Conservation (phyloP, 1,139 yeast species). For the Petasospora fabianii region DNA sequence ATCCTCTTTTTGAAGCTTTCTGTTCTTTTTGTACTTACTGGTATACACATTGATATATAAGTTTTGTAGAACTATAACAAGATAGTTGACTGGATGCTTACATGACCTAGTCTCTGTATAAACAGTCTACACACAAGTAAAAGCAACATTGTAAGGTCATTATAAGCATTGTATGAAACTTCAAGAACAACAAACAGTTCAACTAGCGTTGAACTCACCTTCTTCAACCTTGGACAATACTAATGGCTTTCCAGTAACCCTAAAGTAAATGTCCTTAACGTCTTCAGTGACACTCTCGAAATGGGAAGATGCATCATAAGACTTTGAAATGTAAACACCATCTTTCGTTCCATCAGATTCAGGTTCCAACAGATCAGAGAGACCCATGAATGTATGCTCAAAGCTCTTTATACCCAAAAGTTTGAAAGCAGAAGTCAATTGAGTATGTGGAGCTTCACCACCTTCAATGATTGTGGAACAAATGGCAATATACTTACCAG, state of each 20-base stretch:
- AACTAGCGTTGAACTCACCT: slow-evolving; percentile 26
- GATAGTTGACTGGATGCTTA: no score
- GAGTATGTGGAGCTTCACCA: slow-evolving; percentile 90
- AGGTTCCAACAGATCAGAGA: slow-evolving; percentile 91
- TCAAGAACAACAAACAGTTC: no score
- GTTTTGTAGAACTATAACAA: no score
- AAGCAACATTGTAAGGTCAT: no score
- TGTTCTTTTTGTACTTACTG: no score
- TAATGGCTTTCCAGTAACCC: slow-evolving; percentile 90
- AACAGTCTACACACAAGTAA: no score
- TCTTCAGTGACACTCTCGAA: slow-evolving; percentile 96
- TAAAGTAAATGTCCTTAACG: slow-evolving; percentile 86
- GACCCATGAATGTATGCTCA: slow-evolving; percentile 74
- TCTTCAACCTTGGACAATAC: slow-evolving; percentile 43
- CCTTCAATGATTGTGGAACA: slow-evolving; percentile 95
- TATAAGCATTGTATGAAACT: no score
- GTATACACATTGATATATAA: no score
- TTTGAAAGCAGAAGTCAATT: slow-evolving; percentile 92
- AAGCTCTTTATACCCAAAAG: slow-evolving; percentile 62
- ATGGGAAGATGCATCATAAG: slow-evolving; percentile 93
- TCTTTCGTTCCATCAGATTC: slow-evolving; percentile 74
- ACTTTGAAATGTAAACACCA: slow-evolving; percentile 77
- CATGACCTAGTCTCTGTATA: no score
- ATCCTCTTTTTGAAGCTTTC: no score
- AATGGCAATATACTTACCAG: slow-evolving; percentile 88